Base-by-base conservation (phyloP, 1,139 yeast species). In the Neolecta irregularis region DNA sequence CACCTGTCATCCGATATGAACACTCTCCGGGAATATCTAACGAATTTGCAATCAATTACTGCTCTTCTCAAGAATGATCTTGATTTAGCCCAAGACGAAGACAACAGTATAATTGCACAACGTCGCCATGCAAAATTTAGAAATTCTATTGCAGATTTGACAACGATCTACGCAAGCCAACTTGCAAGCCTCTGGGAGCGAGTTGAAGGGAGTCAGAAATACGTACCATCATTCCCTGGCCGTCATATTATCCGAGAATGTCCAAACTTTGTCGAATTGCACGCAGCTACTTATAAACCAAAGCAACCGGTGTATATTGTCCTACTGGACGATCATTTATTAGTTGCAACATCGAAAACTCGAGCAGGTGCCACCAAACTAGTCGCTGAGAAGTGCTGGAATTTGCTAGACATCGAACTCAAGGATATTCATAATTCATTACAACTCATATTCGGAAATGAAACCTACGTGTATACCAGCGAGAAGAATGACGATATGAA, bases 181-280 rank as follows among this genome's bases (percentile, higher is more conserved):
- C 61, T 85, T 49, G 71, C 68, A 38, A 67, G 72, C 5, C 57
- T 85, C 32, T 83, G 76, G 55, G 72, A 74, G 46, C 80, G 77
- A 43, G 93, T 85, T 7, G 95, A 85, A 45, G 93, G 94, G 5
- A 85, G 93, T 1, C 85, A 81, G 44, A 80, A 79, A 50, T 72
- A 68, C 45, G 62, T 85, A 33, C 79, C 83, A 18, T 71, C 81
- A 1, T 56, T 69, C 5, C 80, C 91, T 0, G 92, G 91, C 2
- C 65, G 95, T 37, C 94, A 83, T 52, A 70, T 85, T 2, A 60
- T 81, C 20, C 69, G 74, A 6, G 91, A 81, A 48, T 74, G 83
- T 54, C 75, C 77, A 1, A 68, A 88, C 35, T 85, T 95, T 95
- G 70, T 67, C 42, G 94, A 85, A 54, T 61, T 85, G 40, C 83